Conservation (phyloP, 2,329 filamentous ascomycete genomes). For the Sclerotinia minor region DNA sequence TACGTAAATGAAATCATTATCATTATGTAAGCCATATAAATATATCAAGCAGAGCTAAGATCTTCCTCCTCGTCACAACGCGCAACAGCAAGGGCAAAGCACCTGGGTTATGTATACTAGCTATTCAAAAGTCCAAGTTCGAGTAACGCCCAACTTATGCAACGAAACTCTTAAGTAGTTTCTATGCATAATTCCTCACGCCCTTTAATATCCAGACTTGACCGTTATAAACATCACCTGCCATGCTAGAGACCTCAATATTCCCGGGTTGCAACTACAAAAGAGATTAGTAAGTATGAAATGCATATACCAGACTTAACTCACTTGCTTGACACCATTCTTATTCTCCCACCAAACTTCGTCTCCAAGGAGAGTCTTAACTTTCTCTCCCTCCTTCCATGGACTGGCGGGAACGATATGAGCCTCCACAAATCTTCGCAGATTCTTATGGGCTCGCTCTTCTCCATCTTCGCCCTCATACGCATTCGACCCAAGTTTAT, state of each 20-base stretch:
- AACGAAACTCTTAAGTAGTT: neutral
- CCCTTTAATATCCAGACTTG: conserved; percentile 66
- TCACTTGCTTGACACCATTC: conserved; percentile 65
- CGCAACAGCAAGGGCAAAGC: neutral
- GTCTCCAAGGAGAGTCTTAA: conserved; percentile 64
- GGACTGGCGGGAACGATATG: conserved; percentile 76
- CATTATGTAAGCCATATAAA: neutral
- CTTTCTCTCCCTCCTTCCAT: conserved; percentile 68
- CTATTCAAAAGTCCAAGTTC: neutral
- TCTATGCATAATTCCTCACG: conserved; percentile 45
- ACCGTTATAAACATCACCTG: conserved; percentile 78
- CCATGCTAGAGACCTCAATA: conserved; percentile 74
- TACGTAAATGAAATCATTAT: neutral
- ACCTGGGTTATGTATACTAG: neutral
- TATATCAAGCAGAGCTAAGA: neutral
- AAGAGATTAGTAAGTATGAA: conserved; percentile 12
- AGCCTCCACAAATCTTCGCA: conserved; percentile 79
- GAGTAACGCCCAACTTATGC: neutral
- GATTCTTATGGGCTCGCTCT: conserved; percentile 73
- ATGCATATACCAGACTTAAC: conserved; percentile 39
- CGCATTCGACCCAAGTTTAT: conserved; percentile 62
- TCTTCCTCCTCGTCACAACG: neutral
- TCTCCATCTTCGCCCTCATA: conserved; percentile 76
- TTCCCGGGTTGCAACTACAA: conserved; percentile 74
- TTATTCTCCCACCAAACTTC: conserved; percentile 82